Conservation (phyloP, 2,329 filamentous ascomycete genomes). For the Daldinia sp. region DNA sequence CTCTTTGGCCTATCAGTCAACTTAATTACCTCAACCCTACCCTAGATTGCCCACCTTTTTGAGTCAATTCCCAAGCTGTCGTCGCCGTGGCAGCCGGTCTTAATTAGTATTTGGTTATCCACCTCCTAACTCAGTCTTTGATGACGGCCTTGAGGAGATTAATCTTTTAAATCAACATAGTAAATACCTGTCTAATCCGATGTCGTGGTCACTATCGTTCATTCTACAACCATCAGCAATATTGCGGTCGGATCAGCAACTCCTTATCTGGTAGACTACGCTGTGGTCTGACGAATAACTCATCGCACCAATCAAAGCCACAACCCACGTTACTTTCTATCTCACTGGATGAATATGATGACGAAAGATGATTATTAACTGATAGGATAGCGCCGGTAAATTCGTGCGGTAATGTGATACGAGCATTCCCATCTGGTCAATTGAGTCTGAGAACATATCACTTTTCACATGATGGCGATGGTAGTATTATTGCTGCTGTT, state of each 20-base stretch:
- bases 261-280: conserved; percentile 31
- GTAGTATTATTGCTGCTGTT: not conserved
- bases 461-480: not conserved
- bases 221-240: conserved; percentile 9
- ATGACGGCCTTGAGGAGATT: conserved; percentile 22
- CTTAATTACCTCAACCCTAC: not conserved
- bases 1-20: conserved; percentile 25
- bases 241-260: conserved; percentile 19
- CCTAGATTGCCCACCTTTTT: conserved; percentile 25
- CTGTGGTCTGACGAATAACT: conserved; percentile 20
- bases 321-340: conserved; percentile 13
- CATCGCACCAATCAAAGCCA: conserved; percentile 32
- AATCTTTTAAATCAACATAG: not conserved
- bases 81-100: conserved; percentile 27
- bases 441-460: not conserved
- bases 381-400: conserved; percentile 16
- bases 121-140: conserved; percentile 12
- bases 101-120: not conserved
- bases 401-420: conserved; percentile 19
- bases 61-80: conserved; percentile 26
- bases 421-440: conserved; percentile 17
- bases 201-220: conserved; percentile 20
- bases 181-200: not conserved
- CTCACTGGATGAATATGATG: conserved; percentile 11
- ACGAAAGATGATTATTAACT: conserved; percentile 12